Base-by-base conservation (phyloP, 352 stramenopile species). In the Thalassiosira oceanica region DNA sequence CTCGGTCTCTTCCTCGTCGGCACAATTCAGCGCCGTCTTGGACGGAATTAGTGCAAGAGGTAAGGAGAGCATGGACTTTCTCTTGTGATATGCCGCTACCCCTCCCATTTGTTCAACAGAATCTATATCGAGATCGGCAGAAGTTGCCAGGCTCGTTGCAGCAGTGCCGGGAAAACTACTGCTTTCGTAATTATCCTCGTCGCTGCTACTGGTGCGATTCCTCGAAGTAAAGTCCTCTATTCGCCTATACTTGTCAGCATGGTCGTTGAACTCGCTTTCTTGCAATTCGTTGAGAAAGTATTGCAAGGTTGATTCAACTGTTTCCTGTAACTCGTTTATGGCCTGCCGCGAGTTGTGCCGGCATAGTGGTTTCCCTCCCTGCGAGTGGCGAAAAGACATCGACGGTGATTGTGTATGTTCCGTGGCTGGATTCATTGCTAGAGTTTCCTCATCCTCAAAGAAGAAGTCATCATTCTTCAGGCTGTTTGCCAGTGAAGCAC, bases 51-150 rank as follows among this genome's bases (percentile, higher is more conserved):
- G 26, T 8, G 67, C 66, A n/a, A 60, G 23, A 8, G 67, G 58
- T 33, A 78, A 43, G 23, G 52, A 54, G 29, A 72, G n/a, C 3
- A 78, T 56, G 11, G 58, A 72, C 53, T 68, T 78, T 1, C 58
- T 78, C 35, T 53, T 70, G 54, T 78, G 67, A 27, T 78, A 67
- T 28, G 53, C 7, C 10, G 67, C 71, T 18, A 78, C 42, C 7
- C 44, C 52, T 20, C 49, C 50, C 2, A 20, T 29, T 18, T 46
- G 48, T 28, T 71, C 61, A 42, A 15, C 31, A 37, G 8, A 62
- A 16, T 62, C 61, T 28, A 49, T 24, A 39, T 62, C 43, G 15
- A 33, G 53, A 46, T 49, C 20, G 16, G 55, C 61, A 37, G 48
- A 62, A 13, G 39, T 61, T 16, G 61, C 37, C 27, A 63, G 39